Base-by-base conservation (phyloP, 2,329 filamentous ascomycete genomes). In the Fusarium sp. region DNA sequence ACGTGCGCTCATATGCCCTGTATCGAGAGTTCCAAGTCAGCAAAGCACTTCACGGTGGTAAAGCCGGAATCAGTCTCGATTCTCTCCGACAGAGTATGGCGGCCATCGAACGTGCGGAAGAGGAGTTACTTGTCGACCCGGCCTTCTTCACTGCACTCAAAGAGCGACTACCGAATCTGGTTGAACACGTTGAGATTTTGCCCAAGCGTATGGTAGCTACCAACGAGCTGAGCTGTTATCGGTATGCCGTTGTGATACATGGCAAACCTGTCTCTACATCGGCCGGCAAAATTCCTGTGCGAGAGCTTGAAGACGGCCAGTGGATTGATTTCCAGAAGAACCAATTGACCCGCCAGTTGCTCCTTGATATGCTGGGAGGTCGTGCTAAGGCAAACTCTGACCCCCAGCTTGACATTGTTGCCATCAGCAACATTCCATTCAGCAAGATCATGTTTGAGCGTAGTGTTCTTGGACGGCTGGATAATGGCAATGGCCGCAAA, bases 401-500 rank as follows among this genome's bases (percentile, higher is more conserved):
- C 16, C 5, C 30, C 18, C 4, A 52, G 16, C 48, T 10, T 34
- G 32, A 20, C 46, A 8, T 32, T 24, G n/a, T 49, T 12, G 66
- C 76, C 0, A 27, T 78, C 8, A 48, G 64, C 32, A 76, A 76
- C 32, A 77, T 78, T 15, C 73, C 76, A 0, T 66, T 74, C 48
- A 67, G 58, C 70, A 82, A 68, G 70, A 82, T 61, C 64, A 78
- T 57, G 58, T 78, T 76, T 2, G 75, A 78, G 60, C 55, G 70
- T 52, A 41, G 54, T 10, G 40, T 77, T 4, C n/a, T 74, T 20
- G 62, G 70, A 7, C 58, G 62, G 0, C 62, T 75, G 1, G 45
- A 67, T 6, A 18, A 52, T 7, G 13, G 13, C 6, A 20, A 27
- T 16, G 49, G 16, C 9, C 6, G 15, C n/a, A 22, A 40, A 24